Percentiles rank a stretch among this genome's conserved stretches.
Conservation (phyloP, 257 asterid species). For the Nicotiana attenuata region DNA sequence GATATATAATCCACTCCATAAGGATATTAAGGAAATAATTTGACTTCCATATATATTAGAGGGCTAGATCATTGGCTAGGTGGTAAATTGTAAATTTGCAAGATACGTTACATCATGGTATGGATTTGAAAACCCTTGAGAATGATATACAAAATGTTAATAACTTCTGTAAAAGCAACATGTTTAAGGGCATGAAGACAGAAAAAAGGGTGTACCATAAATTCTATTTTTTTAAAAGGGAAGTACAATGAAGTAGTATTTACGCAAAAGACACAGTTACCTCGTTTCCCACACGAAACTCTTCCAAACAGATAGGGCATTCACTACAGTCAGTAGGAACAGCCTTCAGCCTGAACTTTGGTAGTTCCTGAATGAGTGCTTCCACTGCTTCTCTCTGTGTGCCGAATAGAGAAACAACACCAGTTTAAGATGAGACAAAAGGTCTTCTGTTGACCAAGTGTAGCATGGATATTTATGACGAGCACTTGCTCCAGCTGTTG, state of each 20-base stretch:
- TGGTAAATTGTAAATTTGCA: background rate
- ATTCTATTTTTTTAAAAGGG: background rate
- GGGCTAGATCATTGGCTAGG: background rate
- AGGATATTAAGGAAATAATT: background rate
- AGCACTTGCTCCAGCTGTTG: background rate
- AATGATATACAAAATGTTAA: background rate
- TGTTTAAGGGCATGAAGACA: background rate
- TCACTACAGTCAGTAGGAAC: conserved; percentile 80
- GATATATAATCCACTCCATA: background rate
- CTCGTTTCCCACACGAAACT: conserved; percentile 68
- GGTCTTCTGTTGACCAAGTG: background rate
- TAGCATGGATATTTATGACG: background rate
- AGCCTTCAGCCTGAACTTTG: conserved; percentile 66
- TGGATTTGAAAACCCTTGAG: background rate
- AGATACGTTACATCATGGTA: background rate
- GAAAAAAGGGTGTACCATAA: background rate
- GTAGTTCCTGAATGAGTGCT: conserved; percentile 82
- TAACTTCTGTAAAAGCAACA: background rate
- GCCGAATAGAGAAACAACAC: conserved; percentile 9
- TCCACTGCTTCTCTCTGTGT: conserved; percentile 79
- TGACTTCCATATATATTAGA: background rate
- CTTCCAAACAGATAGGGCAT: conserved; percentile 79
- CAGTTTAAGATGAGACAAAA: background rate
- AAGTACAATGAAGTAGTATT: background rate
- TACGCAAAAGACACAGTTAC: conserved; percentile 13